These are phyloP conservation scores for Termitomyces sp. DNA, from an alignment of 1,284 basidiomycete genomes.

Conservation along the genomic window DNA sequence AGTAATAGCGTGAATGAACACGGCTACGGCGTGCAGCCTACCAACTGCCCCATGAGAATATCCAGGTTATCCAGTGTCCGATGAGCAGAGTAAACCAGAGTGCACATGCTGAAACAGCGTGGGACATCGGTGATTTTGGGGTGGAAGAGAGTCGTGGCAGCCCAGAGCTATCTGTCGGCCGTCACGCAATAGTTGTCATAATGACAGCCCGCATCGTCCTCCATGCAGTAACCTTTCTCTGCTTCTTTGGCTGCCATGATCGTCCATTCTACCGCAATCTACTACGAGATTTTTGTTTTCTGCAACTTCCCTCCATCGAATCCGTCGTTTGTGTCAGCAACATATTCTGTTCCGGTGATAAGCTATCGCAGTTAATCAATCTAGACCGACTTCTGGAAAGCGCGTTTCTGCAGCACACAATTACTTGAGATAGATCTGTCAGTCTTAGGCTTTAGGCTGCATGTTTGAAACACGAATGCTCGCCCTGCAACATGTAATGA, in stretches of 20 bases:
- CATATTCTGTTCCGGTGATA: background rate
- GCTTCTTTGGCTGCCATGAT: background rate
- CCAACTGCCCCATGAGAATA: no score
- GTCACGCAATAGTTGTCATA: background rate
- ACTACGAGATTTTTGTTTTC: constrained; percentile 17
- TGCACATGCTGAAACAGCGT: background rate
- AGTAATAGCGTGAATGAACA: no score
- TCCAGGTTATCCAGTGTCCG: background rate
- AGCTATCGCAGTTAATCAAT: background rate
- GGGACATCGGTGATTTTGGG: background rate
- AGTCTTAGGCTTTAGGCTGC: background rate
- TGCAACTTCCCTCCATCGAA: background rate
- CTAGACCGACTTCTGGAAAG: background rate
- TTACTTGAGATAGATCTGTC: background rate
- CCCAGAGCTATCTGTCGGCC: background rate
- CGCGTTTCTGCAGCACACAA: background rate
- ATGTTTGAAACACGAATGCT: background rate
- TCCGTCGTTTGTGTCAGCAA: background rate
- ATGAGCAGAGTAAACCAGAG: background rate
- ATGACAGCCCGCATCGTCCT: background rate
- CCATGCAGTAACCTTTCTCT: constrained; percentile 2
- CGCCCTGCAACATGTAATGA: background rate
- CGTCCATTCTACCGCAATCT: constrained; percentile 19
- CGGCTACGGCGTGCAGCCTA: no score
- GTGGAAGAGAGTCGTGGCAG: background rate